Conservation (phyloP, 2,329 filamentous ascomycete genomes). For the Fusarium denticulatum region DNA sequence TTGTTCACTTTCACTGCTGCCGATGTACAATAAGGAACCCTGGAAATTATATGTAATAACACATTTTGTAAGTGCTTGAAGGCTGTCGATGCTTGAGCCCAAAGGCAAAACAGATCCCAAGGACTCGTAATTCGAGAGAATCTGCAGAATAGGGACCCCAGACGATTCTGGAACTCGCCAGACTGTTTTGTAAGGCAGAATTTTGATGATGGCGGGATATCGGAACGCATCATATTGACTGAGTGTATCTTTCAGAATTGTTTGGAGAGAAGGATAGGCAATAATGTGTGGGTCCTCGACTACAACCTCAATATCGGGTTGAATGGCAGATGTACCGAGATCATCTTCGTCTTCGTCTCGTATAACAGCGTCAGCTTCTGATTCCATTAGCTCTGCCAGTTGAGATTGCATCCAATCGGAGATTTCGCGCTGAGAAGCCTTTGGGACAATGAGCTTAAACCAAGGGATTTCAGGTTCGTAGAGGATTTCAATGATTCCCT, state of each 20-base stretch:
- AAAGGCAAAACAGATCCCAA: constrained; percentile 16
- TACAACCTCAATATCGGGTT: constrained; percentile 36
- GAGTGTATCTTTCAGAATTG: background rate
- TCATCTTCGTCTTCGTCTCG: background rate
- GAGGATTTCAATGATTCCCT: constrained; percentile 45
- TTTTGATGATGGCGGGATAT: constrained; percentile 37
- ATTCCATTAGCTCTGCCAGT: constrained; percentile 33
- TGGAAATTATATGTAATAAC: constrained; percentile 43
- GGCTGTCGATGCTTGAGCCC: constrained; percentile 13
- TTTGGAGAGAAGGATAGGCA: constrained; percentile 36
- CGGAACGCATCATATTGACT: constrained; percentile 29
- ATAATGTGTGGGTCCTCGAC: constrained; percentile 30
- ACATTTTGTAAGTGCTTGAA: constrained; percentile 26
- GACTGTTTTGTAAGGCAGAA: constrained; percentile 26
- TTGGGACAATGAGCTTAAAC: constrained; percentile 47
- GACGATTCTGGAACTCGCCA: constrained; percentile 42
- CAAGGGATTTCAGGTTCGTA: constrained; percentile 50
- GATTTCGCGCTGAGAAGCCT: constrained; percentile 18
- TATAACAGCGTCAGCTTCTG: constrained; percentile 28
- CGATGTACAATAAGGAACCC: constrained; percentile 45
- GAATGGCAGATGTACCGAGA: background rate
- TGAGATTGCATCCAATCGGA: constrained; percentile 28
- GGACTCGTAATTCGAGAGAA: constrained; percentile 31
- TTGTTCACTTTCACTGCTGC: constrained; percentile 13
- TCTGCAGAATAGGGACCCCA: constrained; percentile 7